Evolutionary conservation across 2,329 filamentous ascomycete species (phyloP), one percentile per base, ranked within the genome.

Genomic region (Fusarium marasasianum): DNA sequence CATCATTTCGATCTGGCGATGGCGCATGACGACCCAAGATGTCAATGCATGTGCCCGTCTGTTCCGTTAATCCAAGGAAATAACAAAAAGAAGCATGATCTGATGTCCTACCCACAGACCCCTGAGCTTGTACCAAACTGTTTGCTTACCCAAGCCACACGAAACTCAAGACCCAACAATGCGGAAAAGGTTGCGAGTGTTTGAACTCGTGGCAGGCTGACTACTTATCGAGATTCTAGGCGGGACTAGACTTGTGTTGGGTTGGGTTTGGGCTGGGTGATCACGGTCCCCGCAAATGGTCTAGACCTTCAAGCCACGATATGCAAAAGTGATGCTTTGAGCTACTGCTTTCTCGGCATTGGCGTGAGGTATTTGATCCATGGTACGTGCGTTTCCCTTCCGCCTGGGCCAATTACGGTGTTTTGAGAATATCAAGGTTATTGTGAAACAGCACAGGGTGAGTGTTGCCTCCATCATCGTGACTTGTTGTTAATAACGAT

Each of bases 231-330:
- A 61, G 40, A 61, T 50, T 56, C 64, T 24, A 57, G 43, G 53
- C 40, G 20, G 12, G 40, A 41, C 41, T 65, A 40, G 59, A 15
- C 33, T 62, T 8, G 31, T 14, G 35, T 29, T 14, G 47, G n/a
- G 45, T 15, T 38, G 47, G 33, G 41, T 15, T 38, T 43, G n/a
- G 26, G 33, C 35, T 26, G 59, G 20, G 33, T 14, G n/a, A 41
- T 37, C 9, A 40, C 22, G 8, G n/a, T 44, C 71, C 71, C 71
- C 71, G 71, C 71, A 74, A 74, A 72, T 47, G 57, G 67, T 74
- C 71, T 74, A 74, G 71, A 61, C 51, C 43, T 17, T 9, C 6
- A 63, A 69, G 71, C 71, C 67, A 65, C 55, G 11, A 38, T 50
- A 48, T 29, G 48, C n/a, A 3, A 47, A 41, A 22, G 47, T 44